Base-by-base conservation (phyloP, 331 rosid species). In the Arachis monticola region DNA sequence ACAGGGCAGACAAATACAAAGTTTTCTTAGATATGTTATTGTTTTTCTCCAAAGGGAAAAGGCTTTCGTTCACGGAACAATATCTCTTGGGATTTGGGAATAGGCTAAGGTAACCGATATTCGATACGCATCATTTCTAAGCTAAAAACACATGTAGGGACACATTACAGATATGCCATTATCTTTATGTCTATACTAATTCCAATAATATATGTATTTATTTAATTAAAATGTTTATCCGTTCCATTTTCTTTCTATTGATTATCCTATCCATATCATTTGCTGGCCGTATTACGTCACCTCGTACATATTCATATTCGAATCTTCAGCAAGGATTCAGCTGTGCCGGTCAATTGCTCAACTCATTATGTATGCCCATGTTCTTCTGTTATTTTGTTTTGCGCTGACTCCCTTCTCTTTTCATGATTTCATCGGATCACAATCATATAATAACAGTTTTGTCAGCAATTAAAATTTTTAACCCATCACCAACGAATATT, bases 61-160 rank as follows among this genome's bases (percentile, higher is more conserved):
- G 6, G 30, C 58, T 13, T 69, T 32, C 75, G 80, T 76, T 46
- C 61, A 76, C 80, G 74, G 58, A 73, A 61, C 69, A 8, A 48
- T 7, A 46, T 44, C 56, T 31, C 6, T 1, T 7, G 32, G 5
- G 27, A 63, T 32, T 32, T 32, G 48, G 5, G 27, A 63, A 42
- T 42, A 3, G 44, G 13, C 40, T 6, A 38, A 14, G 63, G 30
- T 32, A 32, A 2, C 38, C 38, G 38, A 73, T 8, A 12, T 13
- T 10, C 47, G 9, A 42, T 5, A 2, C 12, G 51, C 64, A 17
- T 10, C 17, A 8, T 40, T 70, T 10, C 55, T 13, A 13, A 31
- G 13, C 13, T 55, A 8, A 17, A 3, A 4, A 3, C 5, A 5
- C 17, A 14, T 52, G 17, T 11, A 7, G 6, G 58, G 38, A 27